Evolutionary conservation across 495 filamentous ascomycete species (phyloP).

Genomic region (Hypoxylon lenormandii): DNA sequence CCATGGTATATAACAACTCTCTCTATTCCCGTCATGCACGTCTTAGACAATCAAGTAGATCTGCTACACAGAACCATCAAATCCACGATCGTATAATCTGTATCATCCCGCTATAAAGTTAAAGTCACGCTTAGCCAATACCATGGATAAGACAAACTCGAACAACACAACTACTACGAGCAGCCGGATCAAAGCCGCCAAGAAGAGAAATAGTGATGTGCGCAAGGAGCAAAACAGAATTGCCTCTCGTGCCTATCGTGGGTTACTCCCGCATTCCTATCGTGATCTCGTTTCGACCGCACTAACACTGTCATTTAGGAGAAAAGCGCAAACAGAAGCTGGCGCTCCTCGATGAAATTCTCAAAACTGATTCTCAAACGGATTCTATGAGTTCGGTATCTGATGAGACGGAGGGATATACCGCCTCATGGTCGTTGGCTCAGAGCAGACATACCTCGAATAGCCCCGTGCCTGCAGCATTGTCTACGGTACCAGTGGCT

Average conservation of each 20-base stretch:
- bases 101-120: constrained; percentile 1
- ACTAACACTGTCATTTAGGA: constrained; percentile 45
- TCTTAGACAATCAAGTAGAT: constrained; percentile 27
- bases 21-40: constrained; percentile 26
- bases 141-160: constrained; percentile 40
- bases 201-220: constrained; percentile 49
- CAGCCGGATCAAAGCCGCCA: constrained; percentile 32
- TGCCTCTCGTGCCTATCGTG: constrained; percentile 53
- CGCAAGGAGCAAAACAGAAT: constrained; percentile 54
- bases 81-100: background rate
- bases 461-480: constrained; percentile 36
- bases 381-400: constrained; percentile 52
- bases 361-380: constrained; percentile 47
- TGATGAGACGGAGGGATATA: constrained; percentile 47
- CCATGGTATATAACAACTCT: constrained; percentile 42
- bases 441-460: constrained; percentile 44
- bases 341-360: constrained; percentile 50
- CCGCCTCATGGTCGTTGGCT: constrained; percentile 33
- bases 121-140: constrained; percentile 12
- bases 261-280: constrained; percentile 19
- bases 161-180: constrained; percentile 24
- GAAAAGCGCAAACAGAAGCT: constrained; percentile 56
- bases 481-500: constrained; percentile 28
- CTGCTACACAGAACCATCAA: constrained; percentile 14
- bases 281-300: background rate